Base-by-base conservation (phyloP, 768 basidiomycete genomes). In the Hemileccinum impolitum region DNA sequence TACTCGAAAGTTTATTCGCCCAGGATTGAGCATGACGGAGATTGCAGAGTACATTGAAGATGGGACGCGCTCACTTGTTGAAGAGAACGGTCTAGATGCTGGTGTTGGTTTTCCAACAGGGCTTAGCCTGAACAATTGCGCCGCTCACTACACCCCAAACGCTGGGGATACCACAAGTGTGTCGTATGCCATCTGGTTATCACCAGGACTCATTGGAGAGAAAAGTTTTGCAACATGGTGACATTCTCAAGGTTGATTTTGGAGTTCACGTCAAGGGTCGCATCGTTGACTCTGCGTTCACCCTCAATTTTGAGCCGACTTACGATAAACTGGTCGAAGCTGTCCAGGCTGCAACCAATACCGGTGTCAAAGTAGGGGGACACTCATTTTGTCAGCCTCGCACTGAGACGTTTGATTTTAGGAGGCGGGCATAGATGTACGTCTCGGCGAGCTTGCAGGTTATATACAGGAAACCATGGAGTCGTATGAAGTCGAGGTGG, bases 391-490 rank as follows among this genome's bases (percentile, higher is more conserved):
- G 25, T 30, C 35, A 31, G 38, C 28, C 50, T 32, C 21, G 3
- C 19, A 31, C 60, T 55, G 23, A 60, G 42, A 35, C 32, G 6
- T 21, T 37, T 35, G 21, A 17, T 45, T 39, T 3, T 57, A 94
- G 92, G 93, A 94, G 78, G 89, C 95, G 6, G 96, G 96, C 4
- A 97, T 99, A 56, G 96, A 98, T 61, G 90, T 89, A 0, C 81
- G 94, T 44, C 77, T 98, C 44, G 94, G 93, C 46, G 95, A 98
- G 64, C 77, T 99, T 28, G 96, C 85, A 3, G 93, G 83, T 0
- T 79, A 80, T 43, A 94, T 98, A 47, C 95, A 99, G 68, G 96
- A 99, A 66, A 94, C 93, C 2, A 99, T 99, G 96, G 94, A 97
- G 63, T 92, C 90, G 1, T 97, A 97, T 61, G 96, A 98, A 65